Percentiles rank a stretch among this genome's conserved stretches.
Conservation (phyloP, 2,329 filamentous ascomycete genomes). For the Coniochaeta pulveracea region DNA sequence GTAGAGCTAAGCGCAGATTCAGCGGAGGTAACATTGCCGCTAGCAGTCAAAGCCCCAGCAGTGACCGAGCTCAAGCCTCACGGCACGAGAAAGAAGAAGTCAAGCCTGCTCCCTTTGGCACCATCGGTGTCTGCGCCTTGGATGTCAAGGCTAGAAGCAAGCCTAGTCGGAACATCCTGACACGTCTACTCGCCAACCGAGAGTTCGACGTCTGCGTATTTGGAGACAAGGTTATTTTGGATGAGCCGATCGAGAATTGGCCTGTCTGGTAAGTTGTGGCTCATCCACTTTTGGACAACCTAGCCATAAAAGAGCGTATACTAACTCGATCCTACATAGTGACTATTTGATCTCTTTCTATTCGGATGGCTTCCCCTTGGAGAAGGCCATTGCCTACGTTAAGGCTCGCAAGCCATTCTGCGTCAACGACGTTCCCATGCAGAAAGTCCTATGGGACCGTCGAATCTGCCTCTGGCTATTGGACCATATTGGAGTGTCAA, state of each 20-base stretch:
- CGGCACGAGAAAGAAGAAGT: conserved; percentile 49
- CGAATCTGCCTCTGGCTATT: conserved; percentile 80
- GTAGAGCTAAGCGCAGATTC: conserved; percentile 61
- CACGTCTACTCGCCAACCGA: conserved; percentile 75
- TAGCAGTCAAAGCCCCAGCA: conserved; percentile 71
- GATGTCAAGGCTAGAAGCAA: conserved; percentile 96
- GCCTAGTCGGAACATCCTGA: conserved; percentile 91
- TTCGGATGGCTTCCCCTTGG: conserved; percentile 90
- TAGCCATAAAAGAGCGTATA: conserved; percentile 1
- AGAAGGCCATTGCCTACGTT: conserved; percentile 94
- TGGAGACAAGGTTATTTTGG: conserved; percentile 95
- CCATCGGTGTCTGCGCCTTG: conserved; percentile 88
- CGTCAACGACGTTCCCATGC: conserved; percentile 95
- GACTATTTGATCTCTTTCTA: conserved; percentile 98
- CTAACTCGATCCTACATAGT: conserved; percentile 23
- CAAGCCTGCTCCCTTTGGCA: conserved; percentile 49
- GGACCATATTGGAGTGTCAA: conserved; percentile 81
- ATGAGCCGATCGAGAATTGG: conserved; percentile 96
- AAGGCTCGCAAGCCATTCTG: conserved; percentile 91
- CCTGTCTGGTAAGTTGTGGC: conserved; percentile 55
- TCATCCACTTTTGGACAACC: not conserved
- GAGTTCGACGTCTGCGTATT: conserved; percentile 98
- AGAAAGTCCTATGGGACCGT: conserved; percentile 92
- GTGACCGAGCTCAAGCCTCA: conserved; percentile 46
- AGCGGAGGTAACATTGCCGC: conserved; percentile 66